These are phyloP conservation scores for Graphilbum fragrans DNA, from an alignment of 2,329 filamentous ascomycete genomes.

Conservation along the genomic window DNA sequence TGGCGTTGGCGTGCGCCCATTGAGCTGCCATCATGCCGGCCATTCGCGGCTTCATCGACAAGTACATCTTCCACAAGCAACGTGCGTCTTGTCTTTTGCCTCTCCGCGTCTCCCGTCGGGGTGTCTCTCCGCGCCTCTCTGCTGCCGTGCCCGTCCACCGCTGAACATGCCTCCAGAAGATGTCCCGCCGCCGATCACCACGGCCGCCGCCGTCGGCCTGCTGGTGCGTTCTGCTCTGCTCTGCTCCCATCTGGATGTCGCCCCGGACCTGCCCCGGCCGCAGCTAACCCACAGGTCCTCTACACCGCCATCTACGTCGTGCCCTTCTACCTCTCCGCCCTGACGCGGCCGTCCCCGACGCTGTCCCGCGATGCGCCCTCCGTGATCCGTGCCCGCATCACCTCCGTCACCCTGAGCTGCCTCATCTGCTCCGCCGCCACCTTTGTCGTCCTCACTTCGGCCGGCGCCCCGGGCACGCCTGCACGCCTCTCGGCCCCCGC, in stretches of 20 bases:
- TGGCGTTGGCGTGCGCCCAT: too few species aligned
- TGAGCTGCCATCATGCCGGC: constrained; percentile 13
- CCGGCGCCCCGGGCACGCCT: constrained; percentile 30
- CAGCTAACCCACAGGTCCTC: constrained; percentile 39
- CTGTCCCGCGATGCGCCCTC: constrained; percentile 79
- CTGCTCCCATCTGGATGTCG: too few species aligned
- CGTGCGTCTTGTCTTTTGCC: constrained; percentile 5
- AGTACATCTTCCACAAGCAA: constrained; percentile 11
- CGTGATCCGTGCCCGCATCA: constrained; percentile 77
- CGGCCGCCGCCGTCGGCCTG: constrained; percentile 20
- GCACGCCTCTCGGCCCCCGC: constrained; percentile 19
- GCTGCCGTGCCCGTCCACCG: constrained; percentile 13
- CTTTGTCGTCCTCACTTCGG: constrained; percentile 48
- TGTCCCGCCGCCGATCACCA: constrained; percentile 26
- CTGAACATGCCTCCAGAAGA: constrained; percentile 3
- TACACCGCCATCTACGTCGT: constrained; percentile 86
- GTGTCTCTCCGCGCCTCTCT: not conserved
- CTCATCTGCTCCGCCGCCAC: constrained; percentile 54
- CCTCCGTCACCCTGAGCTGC: constrained; percentile 68
- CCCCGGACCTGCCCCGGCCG: constrained; percentile 4
- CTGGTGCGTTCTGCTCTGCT: constrained; percentile 18
- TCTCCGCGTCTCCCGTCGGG: not conserved
- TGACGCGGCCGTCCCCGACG: constrained; percentile 66
- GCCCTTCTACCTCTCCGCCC: constrained; percentile 74
- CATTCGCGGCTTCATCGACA: constrained; percentile 12